Percentiles rank a stretch among this genome's conserved stretches.
Conservation (phyloP, 2,329 filamentous ascomycete genomes). For the Fonsecaea multimorphosa region DNA sequence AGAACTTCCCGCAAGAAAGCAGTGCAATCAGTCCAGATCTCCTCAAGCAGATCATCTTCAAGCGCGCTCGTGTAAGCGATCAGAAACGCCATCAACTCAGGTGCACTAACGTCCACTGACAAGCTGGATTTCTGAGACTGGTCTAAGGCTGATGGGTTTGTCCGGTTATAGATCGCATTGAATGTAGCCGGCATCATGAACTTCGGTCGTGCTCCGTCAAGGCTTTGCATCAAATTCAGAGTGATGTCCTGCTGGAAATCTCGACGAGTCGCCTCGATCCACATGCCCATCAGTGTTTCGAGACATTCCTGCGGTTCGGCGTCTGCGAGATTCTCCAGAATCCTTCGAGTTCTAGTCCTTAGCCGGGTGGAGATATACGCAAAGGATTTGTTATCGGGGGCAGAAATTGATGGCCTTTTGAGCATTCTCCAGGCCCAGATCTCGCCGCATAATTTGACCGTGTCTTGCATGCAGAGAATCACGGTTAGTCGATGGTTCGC, state of each 20-base stretch:
- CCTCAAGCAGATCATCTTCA: slow-evolving; percentile 96
- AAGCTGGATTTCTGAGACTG: slow-evolving; percentile 82
- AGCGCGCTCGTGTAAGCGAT: slow-evolving; percentile 88
- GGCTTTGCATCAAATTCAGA: slow-evolving; percentile 84
- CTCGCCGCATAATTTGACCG: slow-evolving; percentile 85
- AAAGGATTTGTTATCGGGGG: slow-evolving; percentile 77
- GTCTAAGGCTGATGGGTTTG: slow-evolving; percentile 81
- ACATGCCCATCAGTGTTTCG: slow-evolving; percentile 86
- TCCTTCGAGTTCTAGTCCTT: slow-evolving; percentile 83
- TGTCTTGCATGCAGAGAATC: slow-evolving; percentile 94
- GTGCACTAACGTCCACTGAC: slow-evolving; percentile 81
- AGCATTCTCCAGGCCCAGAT: slow-evolving; percentile 94
- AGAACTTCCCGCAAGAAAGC: slow-evolving; percentile 88
- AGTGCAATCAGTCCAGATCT: slow-evolving; percentile 96
- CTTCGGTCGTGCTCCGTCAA: slow-evolving; percentile 88
- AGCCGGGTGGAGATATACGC: slow-evolving; percentile 88
- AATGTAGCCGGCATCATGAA: slow-evolving; percentile 93
- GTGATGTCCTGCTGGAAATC: slow-evolving; percentile 62
- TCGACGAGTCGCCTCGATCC: slow-evolving; percentile 63
- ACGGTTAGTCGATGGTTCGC: slow-evolving; percentile 94
- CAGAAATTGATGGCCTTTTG: slow-evolving; percentile 63
- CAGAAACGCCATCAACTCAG: slow-evolving; percentile 84
- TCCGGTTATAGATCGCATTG: slow-evolving; percentile 93
- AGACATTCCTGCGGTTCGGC: slow-evolving; percentile 92
- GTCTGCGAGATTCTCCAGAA: slow-evolving; percentile 90